Conservation (phyloP, 169 alveolate genomes). For the Eimeria tenella region DNA sequence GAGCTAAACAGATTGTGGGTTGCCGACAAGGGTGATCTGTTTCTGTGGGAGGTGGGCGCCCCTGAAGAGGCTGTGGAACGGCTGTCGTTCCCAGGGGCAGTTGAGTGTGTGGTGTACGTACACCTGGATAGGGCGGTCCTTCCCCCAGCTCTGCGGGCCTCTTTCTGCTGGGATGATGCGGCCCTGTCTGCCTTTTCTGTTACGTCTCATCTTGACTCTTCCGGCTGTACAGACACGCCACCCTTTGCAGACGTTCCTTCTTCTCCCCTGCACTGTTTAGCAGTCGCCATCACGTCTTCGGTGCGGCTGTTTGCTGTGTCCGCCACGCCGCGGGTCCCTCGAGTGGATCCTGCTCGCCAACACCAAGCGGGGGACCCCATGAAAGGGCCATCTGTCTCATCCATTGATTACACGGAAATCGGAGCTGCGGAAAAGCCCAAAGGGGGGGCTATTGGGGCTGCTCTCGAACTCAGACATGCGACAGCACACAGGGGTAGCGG, state of each 20-base stretch:
- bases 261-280: conserved; percentile 26
- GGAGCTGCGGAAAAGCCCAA: conserved; percentile 2
- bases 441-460: neutral
- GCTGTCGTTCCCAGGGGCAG: neutral
- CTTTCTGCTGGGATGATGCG: neutral
- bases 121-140: conserved; percentile 50
- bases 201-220: neutral
- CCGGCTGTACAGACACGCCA: conserved; percentile 67
- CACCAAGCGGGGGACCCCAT: neutral
- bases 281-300: neutral
- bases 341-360: neutral
- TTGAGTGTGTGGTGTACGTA: conserved; percentile 54
- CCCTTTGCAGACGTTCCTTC: neutral
- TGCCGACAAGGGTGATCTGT: neutral
- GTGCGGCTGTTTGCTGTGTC: conserved; percentile 38
- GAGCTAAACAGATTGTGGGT: conserved; percentile 42
- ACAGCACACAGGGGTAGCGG: conserved; percentile 39
- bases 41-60: conserved; percentile 26
- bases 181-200: neutral
- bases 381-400: neutral
- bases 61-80: neutral
- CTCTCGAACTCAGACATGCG: neutral
- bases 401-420: neutral
- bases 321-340: neutral
- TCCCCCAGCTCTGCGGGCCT: neutral